A percentile compares a stretch with the other conserved stretches of the same genome.
phyloP scores from a whole-genome alignment of 2,329 filamentous ascomycete genomes.

The Botryotinia narcissicola region DNA sequence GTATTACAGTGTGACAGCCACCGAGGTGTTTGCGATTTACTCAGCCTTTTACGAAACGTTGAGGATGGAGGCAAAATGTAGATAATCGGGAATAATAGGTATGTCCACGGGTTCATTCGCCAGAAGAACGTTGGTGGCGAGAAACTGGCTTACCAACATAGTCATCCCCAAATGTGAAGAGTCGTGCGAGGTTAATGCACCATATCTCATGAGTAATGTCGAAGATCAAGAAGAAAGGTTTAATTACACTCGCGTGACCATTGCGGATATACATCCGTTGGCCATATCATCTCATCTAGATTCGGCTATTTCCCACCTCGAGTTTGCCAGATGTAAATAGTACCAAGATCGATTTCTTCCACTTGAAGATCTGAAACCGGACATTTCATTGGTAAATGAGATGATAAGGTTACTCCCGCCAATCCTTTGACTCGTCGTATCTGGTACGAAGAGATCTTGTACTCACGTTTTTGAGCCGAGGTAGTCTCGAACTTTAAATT shows the following conservation, averaged over 20 bases:
- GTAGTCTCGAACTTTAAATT: background rate
- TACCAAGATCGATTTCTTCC: background rate
- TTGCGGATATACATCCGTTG: background rate
- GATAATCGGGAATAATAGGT: background rate
- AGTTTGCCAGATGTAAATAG: background rate
- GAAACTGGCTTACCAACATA: background rate
- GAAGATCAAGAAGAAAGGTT: background rate
- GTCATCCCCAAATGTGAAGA: background rate
- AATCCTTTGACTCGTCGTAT: background rate
- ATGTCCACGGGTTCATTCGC: background rate
- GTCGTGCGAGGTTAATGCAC: background rate
- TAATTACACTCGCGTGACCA: background rate
- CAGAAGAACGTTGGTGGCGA: background rate
- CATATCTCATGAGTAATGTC: background rate
- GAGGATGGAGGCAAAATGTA: background rate
- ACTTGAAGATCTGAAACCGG: background rate
- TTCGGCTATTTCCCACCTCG: background rate
- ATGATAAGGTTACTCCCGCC: constrained; percentile 7
- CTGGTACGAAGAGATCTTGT: background rate
- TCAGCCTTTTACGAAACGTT: background rate
- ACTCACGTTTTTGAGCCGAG: background rate
- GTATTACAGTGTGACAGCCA: background rate
- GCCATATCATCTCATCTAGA: background rate
- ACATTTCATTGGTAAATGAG: background rate
- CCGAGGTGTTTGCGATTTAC: no score